Conservation (phyloP, 2,329 filamentous ascomycete species). For the Macroventuria anomochaeta region DNA sequence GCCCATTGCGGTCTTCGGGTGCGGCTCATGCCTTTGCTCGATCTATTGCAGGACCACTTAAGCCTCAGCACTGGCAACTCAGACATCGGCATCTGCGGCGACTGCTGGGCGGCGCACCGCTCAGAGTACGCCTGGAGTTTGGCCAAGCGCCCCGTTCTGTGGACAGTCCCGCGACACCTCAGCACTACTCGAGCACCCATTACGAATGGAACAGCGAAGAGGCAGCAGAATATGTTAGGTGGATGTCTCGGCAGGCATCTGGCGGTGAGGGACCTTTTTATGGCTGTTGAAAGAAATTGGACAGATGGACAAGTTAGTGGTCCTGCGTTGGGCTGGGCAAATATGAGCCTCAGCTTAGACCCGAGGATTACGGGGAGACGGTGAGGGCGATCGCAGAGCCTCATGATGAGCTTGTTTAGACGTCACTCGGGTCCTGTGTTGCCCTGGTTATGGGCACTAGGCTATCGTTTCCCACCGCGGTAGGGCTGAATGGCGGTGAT, state of each 20-base stretch:
- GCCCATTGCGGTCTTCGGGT: slow-evolving; percentile 74
- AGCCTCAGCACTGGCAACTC: slow-evolving; percentile 41
- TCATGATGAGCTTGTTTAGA: background rate
- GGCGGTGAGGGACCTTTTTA: slow-evolving; percentile 48
- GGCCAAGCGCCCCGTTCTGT: slow-evolving; percentile 55
- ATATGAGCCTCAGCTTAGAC: slow-evolving; percentile 11
- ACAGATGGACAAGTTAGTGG: slow-evolving; percentile 29
- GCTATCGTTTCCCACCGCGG: background rate
- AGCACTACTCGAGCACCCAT: slow-evolving; percentile 27
- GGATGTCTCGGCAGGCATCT: slow-evolving; percentile 44
- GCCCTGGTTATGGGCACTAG: background rate
- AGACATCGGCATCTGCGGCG: slow-evolving; percentile 54
- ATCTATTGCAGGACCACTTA: slow-evolving; percentile 62
- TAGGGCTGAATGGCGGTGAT: slow-evolving; percentile 1
- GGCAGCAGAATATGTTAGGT: slow-evolving; percentile 30
- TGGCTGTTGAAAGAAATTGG: slow-evolving; percentile 49
- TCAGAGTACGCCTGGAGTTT: slow-evolving; percentile 53
- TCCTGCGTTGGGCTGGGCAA: slow-evolving; percentile 21
- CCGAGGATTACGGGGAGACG: slow-evolving; percentile 13
- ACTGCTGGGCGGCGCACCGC: slow-evolving; percentile 53
- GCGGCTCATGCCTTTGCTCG: slow-evolving; percentile 69
- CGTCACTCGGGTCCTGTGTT: background rate
- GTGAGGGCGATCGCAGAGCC: background rate
- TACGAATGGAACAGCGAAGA: slow-evolving; percentile 24
- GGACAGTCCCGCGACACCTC: slow-evolving; percentile 41